Percentiles rank a stretch among this genome's conserved stretches.
phyloP scores from a whole-genome alignment of 2,329 filamentous ascomycete genomes.

The Ophiognomonia clavigignenti-juglandacearum region DNA sequence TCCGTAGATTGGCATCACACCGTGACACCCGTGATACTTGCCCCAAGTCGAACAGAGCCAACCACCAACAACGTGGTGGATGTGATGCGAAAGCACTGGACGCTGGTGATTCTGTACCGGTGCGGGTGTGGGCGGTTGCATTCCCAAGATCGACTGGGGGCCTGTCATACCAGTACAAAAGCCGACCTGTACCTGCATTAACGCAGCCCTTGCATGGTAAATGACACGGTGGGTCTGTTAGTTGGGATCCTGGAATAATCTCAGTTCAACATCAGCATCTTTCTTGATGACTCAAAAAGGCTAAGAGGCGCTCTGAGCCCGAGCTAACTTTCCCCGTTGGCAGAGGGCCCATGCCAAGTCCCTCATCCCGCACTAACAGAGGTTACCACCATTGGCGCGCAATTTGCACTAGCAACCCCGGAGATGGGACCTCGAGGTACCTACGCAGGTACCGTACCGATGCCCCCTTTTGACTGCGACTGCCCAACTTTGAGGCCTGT shows the following conservation, averaged over 20 bases:
- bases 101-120: not conserved
- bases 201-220: not conserved
- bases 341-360: conserved; percentile 8
- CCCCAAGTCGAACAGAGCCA: no score
- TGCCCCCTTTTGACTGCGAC: conserved; percentile 16
- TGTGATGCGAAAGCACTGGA: not conserved
- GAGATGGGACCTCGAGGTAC: not conserved
- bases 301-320: no score
- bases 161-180: not conserved
- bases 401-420: not conserved
- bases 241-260: not conserved
- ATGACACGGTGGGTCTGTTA: not conserved
- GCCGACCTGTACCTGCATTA: not conserved
- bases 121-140: not conserved
- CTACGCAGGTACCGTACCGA: no score
- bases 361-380: conserved; percentile 3
- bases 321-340: no score
- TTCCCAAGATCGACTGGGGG: not conserved
- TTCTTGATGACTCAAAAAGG: no score
- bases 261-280: no score
- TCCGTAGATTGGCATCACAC: no score
- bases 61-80: no score
- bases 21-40: no score
- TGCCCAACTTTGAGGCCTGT: conserved; percentile 11
- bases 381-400: conserved; percentile 7